Percentiles rank a stretch among this genome's conserved stretches.
Conservation (phyloP, 352 stramenopile species). For the Pythium apleroticum region DNA sequence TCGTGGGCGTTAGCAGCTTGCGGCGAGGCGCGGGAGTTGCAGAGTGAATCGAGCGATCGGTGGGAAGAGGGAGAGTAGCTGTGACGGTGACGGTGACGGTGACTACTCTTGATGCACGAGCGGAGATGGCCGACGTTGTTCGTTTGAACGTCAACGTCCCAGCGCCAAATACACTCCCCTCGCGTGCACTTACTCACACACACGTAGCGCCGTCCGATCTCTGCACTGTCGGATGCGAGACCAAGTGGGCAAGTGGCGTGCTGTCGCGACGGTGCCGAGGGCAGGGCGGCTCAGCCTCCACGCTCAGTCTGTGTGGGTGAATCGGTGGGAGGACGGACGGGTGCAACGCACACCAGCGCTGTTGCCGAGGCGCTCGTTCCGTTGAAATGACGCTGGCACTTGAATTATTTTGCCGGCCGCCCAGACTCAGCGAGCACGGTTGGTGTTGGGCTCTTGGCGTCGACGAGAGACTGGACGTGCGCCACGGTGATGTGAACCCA, state of each 20-base stretch:
- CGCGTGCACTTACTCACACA: constrained; percentile 6
- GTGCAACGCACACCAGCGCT: constrained; percentile 8
- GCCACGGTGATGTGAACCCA: constrained; percentile 9
- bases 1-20: constrained; percentile 9
- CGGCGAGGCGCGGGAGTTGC: constrained; percentile 12
- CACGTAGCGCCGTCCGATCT: constrained; percentile 16
- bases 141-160: constrained; percentile 12
- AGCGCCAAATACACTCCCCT: constrained; percentile 4
- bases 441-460: not conserved
- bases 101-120: constrained; percentile 25
- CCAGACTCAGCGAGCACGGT: constrained; percentile 15
- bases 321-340: not conserved
- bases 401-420: constrained; percentile 20
- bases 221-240: constrained; percentile 26
- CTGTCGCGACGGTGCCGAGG: not conserved
- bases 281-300: constrained; percentile 3
- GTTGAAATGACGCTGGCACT: constrained; percentile 20
- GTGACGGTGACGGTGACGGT: constrained; percentile 9
- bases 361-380: constrained; percentile 2
- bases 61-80: not conserved
- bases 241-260: constrained; percentile 20
- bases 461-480: constrained; percentile 18
- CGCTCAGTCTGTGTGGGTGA: not conserved
- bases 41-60: constrained; percentile 20
- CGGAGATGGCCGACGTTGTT: constrained; percentile 2